Evolutionary conservation across 2,329 filamentous ascomycete genomes (phyloP).

Genomic region (Calonectria montana): DNA sequence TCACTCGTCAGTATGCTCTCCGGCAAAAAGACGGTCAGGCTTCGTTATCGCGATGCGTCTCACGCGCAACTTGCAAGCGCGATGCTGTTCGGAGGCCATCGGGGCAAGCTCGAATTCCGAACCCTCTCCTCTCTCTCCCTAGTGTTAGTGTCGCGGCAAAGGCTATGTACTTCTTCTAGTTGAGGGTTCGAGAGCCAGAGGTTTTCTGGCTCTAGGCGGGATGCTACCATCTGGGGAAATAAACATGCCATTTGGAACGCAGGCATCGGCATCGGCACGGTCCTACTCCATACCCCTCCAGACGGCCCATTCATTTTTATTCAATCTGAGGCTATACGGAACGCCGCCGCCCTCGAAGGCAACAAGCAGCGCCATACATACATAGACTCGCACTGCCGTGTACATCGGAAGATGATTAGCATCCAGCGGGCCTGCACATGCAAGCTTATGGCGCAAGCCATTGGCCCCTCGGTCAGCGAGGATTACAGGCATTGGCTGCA

Average conservation of each 20-base stretch:
- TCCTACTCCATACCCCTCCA: neutral
- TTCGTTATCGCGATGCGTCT: neutral
- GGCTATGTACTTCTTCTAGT: neutral
- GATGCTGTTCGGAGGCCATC: neutral
- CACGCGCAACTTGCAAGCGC: neutral
- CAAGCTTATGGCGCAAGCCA: neutral
- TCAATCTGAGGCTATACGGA: slow-evolving; percentile 4
- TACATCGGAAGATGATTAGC: neutral
- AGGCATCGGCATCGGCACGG: neutral
- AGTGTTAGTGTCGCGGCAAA: neutral
- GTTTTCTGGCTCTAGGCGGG: neutral
- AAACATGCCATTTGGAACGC: neutral
- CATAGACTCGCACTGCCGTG: neutral
- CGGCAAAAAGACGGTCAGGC: neutral
- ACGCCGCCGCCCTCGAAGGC: neutral
- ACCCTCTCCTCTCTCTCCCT: neutral
- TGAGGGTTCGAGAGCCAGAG: neutral
- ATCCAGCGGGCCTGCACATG: neutral
- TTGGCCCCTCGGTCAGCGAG: slow-evolving; percentile 9
- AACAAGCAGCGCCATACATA: neutral
- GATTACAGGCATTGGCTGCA: slow-evolving; percentile 4
- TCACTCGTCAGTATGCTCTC: neutral
- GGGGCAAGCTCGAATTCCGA: neutral
- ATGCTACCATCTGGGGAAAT: slow-evolving; percentile 3
- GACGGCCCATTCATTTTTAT: neutral